Conservation (phyloP, 192 early-diverging fungal genomes). For the Chytriomyces hyalinus region DNA sequence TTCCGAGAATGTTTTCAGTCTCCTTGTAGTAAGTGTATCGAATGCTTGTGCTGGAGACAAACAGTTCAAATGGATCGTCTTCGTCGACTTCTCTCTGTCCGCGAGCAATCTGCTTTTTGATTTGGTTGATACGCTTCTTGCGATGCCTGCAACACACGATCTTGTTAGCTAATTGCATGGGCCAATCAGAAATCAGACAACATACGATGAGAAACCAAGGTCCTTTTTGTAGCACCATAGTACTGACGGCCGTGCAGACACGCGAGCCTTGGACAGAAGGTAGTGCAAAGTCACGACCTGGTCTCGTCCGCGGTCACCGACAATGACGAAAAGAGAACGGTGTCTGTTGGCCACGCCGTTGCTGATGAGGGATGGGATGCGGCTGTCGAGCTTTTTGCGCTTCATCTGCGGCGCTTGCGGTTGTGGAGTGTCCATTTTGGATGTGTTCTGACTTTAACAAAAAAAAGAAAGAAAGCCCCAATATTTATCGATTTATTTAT, state of each 20-base stretch:
- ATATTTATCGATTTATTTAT: neutral
- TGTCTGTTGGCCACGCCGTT: conserved; percentile 91
- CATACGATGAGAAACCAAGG: conserved; percentile 73
- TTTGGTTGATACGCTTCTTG: conserved; percentile 95
- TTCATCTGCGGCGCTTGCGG: conserved; percentile 15
- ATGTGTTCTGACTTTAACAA: neutral
- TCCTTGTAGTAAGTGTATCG: conserved; percentile 99
- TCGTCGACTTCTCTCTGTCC: conserved; percentile 89
- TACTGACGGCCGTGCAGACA: conserved; percentile 88
- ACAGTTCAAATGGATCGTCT: conserved; percentile 99
- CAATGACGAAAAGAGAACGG: conserved; percentile 93
- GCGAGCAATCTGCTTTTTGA: conserved; percentile 91
- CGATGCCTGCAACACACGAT: conserved; percentile 68
- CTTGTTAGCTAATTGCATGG: neutral
- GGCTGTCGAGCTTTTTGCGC: conserved; percentile 83
- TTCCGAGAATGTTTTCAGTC: conserved; percentile 96
- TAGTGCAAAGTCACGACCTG: conserved; percentile 97
- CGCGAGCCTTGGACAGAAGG: conserved; percentile 91
- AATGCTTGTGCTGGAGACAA: conserved; percentile 93
- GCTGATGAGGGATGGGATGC: conserved; percentile 90
- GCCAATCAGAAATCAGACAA: neutral
- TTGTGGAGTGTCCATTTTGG: neutral
- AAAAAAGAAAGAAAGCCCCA: neutral
- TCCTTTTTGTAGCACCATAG: conserved; percentile 99
- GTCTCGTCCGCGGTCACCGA: conserved; percentile 90